phyloP scores from a whole-genome alignment of 495 filamentous ascomycete species.

The Penicillium alfredii region DNA sequence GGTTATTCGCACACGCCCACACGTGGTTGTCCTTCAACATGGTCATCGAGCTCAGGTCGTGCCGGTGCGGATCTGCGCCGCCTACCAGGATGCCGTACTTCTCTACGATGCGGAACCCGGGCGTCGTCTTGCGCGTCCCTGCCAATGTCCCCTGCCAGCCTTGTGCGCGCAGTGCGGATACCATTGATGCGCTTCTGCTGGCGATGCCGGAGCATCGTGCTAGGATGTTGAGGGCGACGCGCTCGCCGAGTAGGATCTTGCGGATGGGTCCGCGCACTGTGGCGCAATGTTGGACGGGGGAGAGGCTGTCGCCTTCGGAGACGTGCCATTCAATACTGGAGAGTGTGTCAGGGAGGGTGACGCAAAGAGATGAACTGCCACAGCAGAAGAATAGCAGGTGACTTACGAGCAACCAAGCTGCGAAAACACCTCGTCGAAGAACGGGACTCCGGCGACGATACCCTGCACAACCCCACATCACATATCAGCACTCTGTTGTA shows the following conservation, averaged over 20 bases:
- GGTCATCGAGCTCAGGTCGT: slow-evolving; percentile 89
- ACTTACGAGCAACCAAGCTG: slow-evolving; percentile 77
- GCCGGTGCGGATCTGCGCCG: slow-evolving; percentile 83
- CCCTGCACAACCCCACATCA: slow-evolving; percentile 54
- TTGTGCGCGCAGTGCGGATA: slow-evolving; percentile 47
- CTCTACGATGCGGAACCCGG: slow-evolving; percentile 90
- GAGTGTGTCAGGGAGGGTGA: not conserved
- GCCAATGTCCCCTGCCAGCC: slow-evolving; percentile 84
- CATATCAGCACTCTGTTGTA: slow-evolving; percentile 4
- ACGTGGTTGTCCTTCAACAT: slow-evolving; percentile 99
- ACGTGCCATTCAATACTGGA: slow-evolving; percentile 77
- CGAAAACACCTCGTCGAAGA: slow-evolving; percentile 89
- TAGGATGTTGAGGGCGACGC: slow-evolving; percentile 87
- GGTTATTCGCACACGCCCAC: slow-evolving; percentile 64
- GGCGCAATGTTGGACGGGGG: slow-evolving; percentile 55
- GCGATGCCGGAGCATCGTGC: slow-evolving; percentile 92
- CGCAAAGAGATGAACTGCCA: not conserved
- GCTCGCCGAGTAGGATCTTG: slow-evolving; percentile 82
- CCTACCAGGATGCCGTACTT: slow-evolving; percentile 97
- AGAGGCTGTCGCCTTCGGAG: slow-evolving; percentile 63
- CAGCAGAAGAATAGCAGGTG: not conserved
- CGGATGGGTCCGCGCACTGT: slow-evolving; percentile 83
- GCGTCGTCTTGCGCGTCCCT: slow-evolving; percentile 93
- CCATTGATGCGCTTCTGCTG: slow-evolving; percentile 51
- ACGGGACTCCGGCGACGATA: slow-evolving; percentile 85